Evolutionary conservation across 2,329 filamentous ascomycete genomes (phyloP), one percentile per base, ranked within the genome.

Genomic region (Pseudocercospora musae): DNA sequence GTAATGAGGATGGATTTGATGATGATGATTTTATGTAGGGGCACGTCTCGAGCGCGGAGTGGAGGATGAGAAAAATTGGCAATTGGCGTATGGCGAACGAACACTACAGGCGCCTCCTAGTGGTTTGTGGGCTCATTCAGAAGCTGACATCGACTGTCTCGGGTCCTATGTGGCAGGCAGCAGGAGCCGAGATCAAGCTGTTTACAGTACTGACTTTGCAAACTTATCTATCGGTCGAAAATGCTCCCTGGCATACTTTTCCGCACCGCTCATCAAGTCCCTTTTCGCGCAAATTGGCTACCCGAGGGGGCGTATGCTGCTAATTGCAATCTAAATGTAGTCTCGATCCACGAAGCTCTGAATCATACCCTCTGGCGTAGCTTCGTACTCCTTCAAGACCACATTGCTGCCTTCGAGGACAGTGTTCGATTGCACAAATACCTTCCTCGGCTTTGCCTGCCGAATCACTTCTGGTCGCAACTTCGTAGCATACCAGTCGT

Each of bases 371-470:
- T 90, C 85, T 6, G 88, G 80, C 5, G 86, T 90, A 0, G 92
- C 84, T 69, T 96, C 91, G 77, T 97, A 97, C 79, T 97, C 92
- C 79, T 88, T 90, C 76, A 96, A 78, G 13, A 82, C 83, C 29
- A 96, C 90, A 74, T 87, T 85, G 61, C 89, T 91, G 0, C 77
- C 78, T 66, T 78, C 77, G 44, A 95, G 73, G 60, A 88, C 84
- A 0, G 94, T 97, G 77, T 96, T 98, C 63, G 91, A 92, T 80
- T 97, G 93, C 58, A 97, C 92, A 79, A 96, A 97, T 49, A 97
- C 89, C 81, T 93, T 93, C 63, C 90, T 81, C n/a, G 90, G 90
- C 77, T 90, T 89, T 79, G 91, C 91, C 77, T 91, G 90, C 70
- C 83, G 81, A 46, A 94, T 77, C 23, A 94, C 90, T 63, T 90